Evolutionary conservation across 2,329 filamentous ascomycete genomes (phyloP).

Genomic region (Sclerotinia borealis): DNA sequence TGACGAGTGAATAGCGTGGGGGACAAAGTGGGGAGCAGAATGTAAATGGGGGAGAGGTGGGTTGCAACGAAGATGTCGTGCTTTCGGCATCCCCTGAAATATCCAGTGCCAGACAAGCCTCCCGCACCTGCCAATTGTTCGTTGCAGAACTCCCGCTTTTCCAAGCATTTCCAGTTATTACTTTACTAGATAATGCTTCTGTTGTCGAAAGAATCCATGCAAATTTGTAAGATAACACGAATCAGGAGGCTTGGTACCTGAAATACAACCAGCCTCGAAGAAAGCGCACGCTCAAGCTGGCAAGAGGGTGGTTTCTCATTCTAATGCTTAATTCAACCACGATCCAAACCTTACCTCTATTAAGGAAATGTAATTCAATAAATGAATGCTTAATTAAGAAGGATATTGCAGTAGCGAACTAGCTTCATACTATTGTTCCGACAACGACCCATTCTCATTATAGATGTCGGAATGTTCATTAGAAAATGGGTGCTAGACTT

Average conservation of each 20-base stretch:
- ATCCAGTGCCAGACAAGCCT: neutral
- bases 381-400: neutral
- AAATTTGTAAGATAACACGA: neutral
- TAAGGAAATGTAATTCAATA: neutral
- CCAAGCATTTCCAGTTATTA: neutral
- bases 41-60: neutral
- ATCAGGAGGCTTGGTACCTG: neutral
- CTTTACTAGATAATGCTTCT: neutral
- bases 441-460: neutral
- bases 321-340: neutral
- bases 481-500: neutral
- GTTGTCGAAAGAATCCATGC: neutral
- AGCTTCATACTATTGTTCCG: neutral
- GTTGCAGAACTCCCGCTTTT: neutral
- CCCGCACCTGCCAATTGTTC: neutral
- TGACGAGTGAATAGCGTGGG: neutral
- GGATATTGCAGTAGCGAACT: neutral
- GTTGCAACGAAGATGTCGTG: neutral
- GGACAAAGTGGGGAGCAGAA: neutral
- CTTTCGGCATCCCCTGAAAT: neutral
- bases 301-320: neutral
- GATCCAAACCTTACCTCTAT: neutral
- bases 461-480: neutral
- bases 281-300: neutral
- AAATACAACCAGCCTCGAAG: neutral